Evolutionary conservation across 1,284 basidiomycete genomes (phyloP), one percentile per base, ranked within the genome.

Genomic region (Leccinum olivaceoglutinosum): DNA sequence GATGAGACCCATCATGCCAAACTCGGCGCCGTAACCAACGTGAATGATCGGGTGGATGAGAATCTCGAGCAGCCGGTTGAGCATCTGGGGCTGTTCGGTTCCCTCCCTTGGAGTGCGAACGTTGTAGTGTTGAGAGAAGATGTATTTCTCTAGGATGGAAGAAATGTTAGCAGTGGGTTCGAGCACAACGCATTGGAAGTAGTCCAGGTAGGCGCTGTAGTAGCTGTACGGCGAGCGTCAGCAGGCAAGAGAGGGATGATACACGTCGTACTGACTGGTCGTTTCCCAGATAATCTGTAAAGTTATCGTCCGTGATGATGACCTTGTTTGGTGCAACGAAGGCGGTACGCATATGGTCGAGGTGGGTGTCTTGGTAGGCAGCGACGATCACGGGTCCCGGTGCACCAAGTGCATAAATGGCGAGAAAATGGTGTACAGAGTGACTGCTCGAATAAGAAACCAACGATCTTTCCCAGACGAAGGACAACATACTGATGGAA

Each of bases 41-140:
- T 89, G 86, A 41, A 90, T 89, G 64, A 89, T 70, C 0, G 87
- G 86, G 64, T 90, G 89, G 0, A 89, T 55, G 12, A 89, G 73
- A 11, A 84, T 85, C 7, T 81, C 80, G 9, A 88, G 66, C 68
- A 88, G 79, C 5, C 87, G 81, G 65, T 80, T 82, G 4, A 89
- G 71, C 86, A 90, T 88, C 65, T 81, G 74, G 1, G 85, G 83
- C 38, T 82, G 78, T 57, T 72, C 64, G 2, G 63, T 59, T 6
- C 67, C 70, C 14, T 69, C 62, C 38, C 64, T 53, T 0, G 66
- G 65, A 5, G 63, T 68, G n/a, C 71, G 70, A 44, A 73, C 64
- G 7, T 73, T 73, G 59, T 68, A 73, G 16, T 70, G 62, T 21
- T 60, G 49, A 11, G 71, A 73, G 56, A 73, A 74, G 11, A 73